A percentile compares a stretch with the other conserved stretches of the same genome.
Conservation (phyloP, 441 rosid genomes). For the Croton setiger region DNA sequence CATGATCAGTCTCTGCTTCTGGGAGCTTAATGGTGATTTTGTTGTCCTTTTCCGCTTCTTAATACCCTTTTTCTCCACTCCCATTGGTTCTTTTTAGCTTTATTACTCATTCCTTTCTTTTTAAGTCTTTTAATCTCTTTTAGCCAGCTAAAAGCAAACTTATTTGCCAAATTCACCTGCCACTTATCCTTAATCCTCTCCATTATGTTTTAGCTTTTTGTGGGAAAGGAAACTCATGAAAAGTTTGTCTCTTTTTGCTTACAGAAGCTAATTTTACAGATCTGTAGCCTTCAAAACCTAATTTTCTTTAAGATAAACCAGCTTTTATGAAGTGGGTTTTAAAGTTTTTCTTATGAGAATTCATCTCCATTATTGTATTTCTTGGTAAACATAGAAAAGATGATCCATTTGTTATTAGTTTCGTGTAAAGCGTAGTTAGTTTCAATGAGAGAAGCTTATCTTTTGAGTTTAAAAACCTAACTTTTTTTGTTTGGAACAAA, state of each 20-base stretch:
- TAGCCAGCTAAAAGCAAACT: conserved; percentile 13
- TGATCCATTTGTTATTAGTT: background rate
- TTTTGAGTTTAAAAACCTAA: conserved; percentile 8
- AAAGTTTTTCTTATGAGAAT: background rate
- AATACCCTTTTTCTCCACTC: background rate
- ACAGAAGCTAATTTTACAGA: conserved; percentile 26
- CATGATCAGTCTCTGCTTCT: background rate
- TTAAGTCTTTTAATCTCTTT: background rate
- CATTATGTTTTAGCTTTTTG: background rate
- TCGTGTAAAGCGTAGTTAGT: background rate
- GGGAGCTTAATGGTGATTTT: background rate
- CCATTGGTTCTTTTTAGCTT: conserved; percentile 8
- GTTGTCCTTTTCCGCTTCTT: background rate
- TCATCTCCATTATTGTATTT: background rate
- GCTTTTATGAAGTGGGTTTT: conserved; percentile 11
- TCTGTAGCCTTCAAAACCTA: conserved; percentile 25
- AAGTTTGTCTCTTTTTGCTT: conserved; percentile 22
- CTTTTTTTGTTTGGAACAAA: background rate
- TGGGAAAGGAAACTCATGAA: conserved; percentile 1
- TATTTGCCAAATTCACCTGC: background rate
- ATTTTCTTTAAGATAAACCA: conserved; percentile 8
- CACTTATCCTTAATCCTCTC: conserved; percentile 9
- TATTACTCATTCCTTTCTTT: conserved; percentile 4
- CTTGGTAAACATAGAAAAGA: background rate
- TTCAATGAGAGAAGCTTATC: conserved; percentile 15